Conservation (phyloP, 441 rosid genomes). For the Metrosideros polymorpha region DNA sequence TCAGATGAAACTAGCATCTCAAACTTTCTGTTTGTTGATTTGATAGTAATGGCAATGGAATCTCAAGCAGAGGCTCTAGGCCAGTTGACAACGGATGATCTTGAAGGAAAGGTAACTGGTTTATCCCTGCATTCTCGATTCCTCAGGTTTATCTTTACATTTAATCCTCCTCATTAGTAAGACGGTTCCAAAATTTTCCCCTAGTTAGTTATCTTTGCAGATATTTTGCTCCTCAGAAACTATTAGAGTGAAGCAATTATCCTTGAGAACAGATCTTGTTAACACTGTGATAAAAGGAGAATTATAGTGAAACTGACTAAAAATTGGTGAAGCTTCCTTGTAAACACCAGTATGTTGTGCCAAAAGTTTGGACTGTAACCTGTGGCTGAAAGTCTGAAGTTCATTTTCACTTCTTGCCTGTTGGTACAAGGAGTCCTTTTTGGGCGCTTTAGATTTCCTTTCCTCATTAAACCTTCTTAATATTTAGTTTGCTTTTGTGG, state of each 20-base stretch:
- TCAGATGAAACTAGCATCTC: background rate
- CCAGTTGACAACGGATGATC: constrained; percentile 57
- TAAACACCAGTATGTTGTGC: background rate
- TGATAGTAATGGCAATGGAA: constrained; percentile 67
- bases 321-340: background rate
- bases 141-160: background rate
- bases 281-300: background rate
- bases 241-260: background rate
- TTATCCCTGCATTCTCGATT: background rate
- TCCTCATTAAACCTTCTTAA: background rate
- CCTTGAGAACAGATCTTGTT: background rate
- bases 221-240: background rate
- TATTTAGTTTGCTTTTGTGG: background rate
- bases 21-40: background rate
- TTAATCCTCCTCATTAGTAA: background rate
- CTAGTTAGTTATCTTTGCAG: background rate
- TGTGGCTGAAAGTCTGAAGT: background rate
- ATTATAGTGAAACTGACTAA: background rate
- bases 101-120: constrained; percentile 58
- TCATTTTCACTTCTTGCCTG: background rate
- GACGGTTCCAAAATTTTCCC: background rate
- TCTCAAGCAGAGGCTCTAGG: constrained; percentile 72
- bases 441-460: background rate
- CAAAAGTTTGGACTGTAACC: background rate
- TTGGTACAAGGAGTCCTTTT: background rate